phyloP scores from a whole-genome alignment of 495 filamentous ascomycete species.

The Trichoderma gamsii region DNA sequence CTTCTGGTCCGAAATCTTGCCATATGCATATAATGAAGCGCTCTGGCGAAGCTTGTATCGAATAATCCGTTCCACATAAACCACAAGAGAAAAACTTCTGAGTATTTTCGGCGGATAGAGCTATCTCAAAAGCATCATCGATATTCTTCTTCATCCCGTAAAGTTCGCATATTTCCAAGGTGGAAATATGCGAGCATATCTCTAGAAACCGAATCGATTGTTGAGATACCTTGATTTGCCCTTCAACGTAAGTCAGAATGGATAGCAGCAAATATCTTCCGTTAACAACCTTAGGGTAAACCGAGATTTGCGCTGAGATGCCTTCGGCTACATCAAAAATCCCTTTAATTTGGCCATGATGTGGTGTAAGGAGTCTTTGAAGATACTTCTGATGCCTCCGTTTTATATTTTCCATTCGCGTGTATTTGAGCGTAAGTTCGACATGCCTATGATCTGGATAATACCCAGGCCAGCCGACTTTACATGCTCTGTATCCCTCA shows the following conservation, averaged over 20 bases:
- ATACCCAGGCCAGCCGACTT: neutral
- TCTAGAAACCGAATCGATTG: neutral
- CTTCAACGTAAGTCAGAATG: neutral
- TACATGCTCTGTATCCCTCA: neutral
- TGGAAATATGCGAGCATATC: neutral
- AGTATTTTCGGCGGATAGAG: neutral
- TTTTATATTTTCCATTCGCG: neutral
- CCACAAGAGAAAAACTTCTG: neutral
- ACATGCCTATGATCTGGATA: neutral
- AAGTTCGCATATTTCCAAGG: no score
- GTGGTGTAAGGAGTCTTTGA: neutral
- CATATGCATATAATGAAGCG: neutral
- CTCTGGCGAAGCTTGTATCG: neutral
- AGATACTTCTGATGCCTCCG: neutral
- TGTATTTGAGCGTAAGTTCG: neutral
- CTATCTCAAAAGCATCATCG: neutral
- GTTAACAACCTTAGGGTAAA: slow-evolving; percentile 4
- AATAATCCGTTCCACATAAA: neutral
- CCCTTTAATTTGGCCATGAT: neutral
- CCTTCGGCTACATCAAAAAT: neutral
- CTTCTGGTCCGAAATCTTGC: slow-evolving; percentile 1
- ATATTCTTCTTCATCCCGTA: neutral
- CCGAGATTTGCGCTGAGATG: neutral
- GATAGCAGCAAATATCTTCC: neutral
- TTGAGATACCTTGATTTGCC: neutral